A percentile compares a stretch with the other conserved stretches of the same genome.
phyloP scores from a whole-genome alignment of 805 yeast genomes.

The Candida hispaniensis region DNA sequence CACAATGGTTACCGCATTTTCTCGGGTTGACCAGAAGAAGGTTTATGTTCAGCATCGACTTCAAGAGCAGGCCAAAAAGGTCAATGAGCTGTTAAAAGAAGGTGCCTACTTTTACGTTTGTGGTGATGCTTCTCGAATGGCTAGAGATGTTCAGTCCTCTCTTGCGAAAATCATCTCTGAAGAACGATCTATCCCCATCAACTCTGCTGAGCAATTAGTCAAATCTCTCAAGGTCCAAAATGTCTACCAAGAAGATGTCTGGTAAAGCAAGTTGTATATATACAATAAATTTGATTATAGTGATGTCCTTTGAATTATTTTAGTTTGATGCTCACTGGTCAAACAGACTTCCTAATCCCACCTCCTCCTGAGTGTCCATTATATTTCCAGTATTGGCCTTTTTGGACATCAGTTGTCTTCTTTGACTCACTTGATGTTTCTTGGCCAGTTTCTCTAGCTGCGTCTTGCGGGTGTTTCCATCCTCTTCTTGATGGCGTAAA shows the following conservation, averaged over 20 bases:
- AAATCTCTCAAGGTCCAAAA: conserved; percentile 73
- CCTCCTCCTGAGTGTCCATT: conserved; percentile 23
- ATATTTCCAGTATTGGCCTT: conserved; percentile 20
- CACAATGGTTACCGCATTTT: conserved; percentile 69
- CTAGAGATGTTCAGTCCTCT: conserved; percentile 76
- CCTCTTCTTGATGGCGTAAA: conserved; percentile 24
- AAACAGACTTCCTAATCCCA: conserved; percentile 20
- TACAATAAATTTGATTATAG: no score
- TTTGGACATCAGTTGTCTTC: conserved; percentile 18
- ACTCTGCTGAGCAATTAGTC: conserved; percentile 63
- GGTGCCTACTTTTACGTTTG: conserved; percentile 93
- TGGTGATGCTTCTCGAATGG: conserved; percentile 96
- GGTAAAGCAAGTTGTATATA: no score
- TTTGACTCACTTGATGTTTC: conserved; percentile 18
- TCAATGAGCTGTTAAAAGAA: conserved; percentile 42
- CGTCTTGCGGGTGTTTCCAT: conserved; percentile 33
- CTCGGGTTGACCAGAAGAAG: conserved; percentile 56
- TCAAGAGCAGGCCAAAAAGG: conserved; percentile 35
- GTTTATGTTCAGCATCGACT: conserved; percentile 82
- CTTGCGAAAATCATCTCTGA: conserved; percentile 51
- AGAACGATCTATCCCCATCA: conserved; percentile 52
- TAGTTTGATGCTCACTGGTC: no score
- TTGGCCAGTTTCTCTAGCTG: conserved; percentile 19
- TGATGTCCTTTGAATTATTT: no score
- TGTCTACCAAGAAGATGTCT: conserved; percentile 93